Percentiles rank a stretch among this genome's conserved stretches.
Evolutionary conservation across 2,329 filamentous ascomycete species (phyloP).

Genomic region (Alternaria ventricosa): DNA sequence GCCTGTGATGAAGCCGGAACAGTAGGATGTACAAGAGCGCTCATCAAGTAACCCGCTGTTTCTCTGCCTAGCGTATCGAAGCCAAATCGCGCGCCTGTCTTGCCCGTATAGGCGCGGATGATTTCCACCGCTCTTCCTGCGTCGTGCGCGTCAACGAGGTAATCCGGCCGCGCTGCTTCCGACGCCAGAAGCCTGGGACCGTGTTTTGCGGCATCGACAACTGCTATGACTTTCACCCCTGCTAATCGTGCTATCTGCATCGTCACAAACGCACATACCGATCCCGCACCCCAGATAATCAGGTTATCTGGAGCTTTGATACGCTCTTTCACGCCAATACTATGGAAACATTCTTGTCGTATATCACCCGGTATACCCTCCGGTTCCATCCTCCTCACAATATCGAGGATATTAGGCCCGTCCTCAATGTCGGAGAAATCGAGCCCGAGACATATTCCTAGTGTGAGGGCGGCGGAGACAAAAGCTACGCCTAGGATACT

Average conservation of each 20-base stretch:
- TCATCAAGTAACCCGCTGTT: conserved; percentile 64
- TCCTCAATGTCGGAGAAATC: conserved; percentile 62
- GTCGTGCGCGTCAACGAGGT: conserved; percentile 73
- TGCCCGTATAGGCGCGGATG: conserved; percentile 64
- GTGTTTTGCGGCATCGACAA: conserved; percentile 72
- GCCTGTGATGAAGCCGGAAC: conserved; percentile 5
- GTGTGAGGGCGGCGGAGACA: conserved; percentile 69
- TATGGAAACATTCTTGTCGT: conserved; percentile 65
- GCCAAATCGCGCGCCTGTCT: conserved; percentile 65
- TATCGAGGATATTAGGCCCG: conserved; percentile 65
- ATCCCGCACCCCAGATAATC: conserved; percentile 76
- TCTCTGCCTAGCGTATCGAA: conserved; percentile 73
- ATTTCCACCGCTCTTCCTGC: conserved; percentile 69
- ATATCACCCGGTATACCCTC: conserved; percentile 67
- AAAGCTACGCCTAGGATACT: conserved; percentile 74
- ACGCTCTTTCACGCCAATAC: conserved; percentile 60
- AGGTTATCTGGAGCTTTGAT: conserved; percentile 71
- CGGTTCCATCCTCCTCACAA: conserved; percentile 57
- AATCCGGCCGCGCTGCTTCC: conserved; percentile 60
- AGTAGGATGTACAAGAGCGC: conserved; percentile 52
- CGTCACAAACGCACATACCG: conserved; percentile 70
- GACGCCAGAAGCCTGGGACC: conserved; percentile 53
- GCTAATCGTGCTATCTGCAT: conserved; percentile 72
- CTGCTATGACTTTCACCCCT: conserved; percentile 68
- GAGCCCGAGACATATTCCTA: conserved; percentile 74